Percentiles rank a stretch among this genome's conserved stretches.
These are phyloP conservation scores for Xylaria curta DNA, from an alignment of 495 filamentous ascomycete genomes.

Conservation along the genomic window DNA sequence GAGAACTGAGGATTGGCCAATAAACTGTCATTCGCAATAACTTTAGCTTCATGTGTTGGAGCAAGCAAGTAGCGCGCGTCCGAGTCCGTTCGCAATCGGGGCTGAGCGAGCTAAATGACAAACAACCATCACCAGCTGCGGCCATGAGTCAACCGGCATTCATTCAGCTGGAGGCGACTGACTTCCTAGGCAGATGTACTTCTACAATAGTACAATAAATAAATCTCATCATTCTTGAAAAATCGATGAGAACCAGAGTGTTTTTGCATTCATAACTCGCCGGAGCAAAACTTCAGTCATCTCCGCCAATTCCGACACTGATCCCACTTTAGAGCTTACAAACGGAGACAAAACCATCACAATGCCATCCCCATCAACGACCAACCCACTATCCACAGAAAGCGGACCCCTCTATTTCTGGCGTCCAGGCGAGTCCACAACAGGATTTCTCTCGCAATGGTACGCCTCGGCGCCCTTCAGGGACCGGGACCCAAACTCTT, in stretches of 20 bases:
- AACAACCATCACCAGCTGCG: neutral
- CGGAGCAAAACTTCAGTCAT: too few species aligned
- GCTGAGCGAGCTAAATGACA: neutral
- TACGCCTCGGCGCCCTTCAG: constrained; percentile 39
- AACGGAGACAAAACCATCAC: neutral
- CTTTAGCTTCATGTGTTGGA: neutral
- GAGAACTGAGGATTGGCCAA: too few species aligned
- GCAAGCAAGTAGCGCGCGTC: neutral
- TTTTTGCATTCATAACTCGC: too few species aligned
- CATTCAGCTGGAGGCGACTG: neutral
- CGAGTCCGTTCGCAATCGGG: neutral
- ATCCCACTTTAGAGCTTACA: too few species aligned
- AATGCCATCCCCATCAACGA: neutral
- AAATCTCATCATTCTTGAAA: neutral
- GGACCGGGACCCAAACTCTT: constrained; percentile 26
- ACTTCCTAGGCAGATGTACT: neutral
- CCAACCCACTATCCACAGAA: neutral
- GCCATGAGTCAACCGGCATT: constrained; percentile 15
- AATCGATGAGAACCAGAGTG: neutral
- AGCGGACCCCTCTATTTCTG: constrained; percentile 36
- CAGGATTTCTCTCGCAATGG: constrained; percentile 47
- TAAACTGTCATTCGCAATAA: too few species aligned
- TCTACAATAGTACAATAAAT: neutral
- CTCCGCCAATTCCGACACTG: too few species aligned
- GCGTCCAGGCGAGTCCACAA: constrained; percentile 33